Base-by-base conservation (phyloP, 495 filamentous ascomycete genomes). In the Neurospora sp. region DNA sequence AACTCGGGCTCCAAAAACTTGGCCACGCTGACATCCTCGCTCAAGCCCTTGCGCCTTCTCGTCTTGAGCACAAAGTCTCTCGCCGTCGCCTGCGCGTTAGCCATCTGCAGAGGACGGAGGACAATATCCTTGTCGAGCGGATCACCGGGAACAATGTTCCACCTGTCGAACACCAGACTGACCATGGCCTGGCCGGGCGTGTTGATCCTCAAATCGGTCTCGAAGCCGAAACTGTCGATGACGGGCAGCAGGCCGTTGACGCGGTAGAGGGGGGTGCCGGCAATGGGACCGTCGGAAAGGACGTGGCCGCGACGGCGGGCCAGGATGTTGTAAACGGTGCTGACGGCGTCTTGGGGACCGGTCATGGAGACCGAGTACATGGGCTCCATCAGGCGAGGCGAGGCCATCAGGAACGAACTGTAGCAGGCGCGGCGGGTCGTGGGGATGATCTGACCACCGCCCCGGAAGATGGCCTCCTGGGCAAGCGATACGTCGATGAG, bases 21-120 rank as follows among this genome's bases (percentile, higher is more conserved):
- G 73, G 92, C 93, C 44, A 99, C 93, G 7, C 90, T 93, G 35
- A 99, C 93, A 82, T 98, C 96, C 85, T 98, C 96, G 72, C 92
- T 94, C 75, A 99, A 81, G 5, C 96, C 96, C 85, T 99, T 99
- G 70, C 96, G 87, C 76, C 95, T 83, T 74, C 96, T 87, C 14
- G 96, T 99, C 88, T 99, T 99, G 72, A 98, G 83, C 22, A 97
- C 94, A 82, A 99, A 97, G 80, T 99, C 96, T 70, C 96, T 86
- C 2, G 96, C 96, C 70, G 94, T 97, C 8, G 91, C 93, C 86
- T 92, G 91, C 73, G 92, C 91, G 45, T 85, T 84, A 5, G 96
- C 96, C 76, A 93, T 94, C 83, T 98, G 94, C 73, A 99, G 82
- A 38, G 94, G 93, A 61, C 92, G 86, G 41, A 94, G 82, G 74